Percentiles rank a stretch among this genome's conserved stretches.
Conservation (phyloP, 306 rosid species). For the Quercus wislizeni region DNA sequence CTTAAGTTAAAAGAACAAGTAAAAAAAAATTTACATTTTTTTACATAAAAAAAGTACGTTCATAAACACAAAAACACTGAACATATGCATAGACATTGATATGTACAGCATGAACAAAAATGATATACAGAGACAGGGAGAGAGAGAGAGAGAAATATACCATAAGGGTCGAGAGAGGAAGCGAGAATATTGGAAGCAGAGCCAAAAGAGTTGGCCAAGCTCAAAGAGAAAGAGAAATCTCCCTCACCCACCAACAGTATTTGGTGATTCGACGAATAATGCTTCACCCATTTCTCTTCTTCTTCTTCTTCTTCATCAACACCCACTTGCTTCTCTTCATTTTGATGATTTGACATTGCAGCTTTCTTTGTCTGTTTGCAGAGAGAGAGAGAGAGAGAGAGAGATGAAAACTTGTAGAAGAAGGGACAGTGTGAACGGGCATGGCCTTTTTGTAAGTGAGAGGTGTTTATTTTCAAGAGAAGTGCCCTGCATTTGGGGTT, state of each 20-base stretch:
- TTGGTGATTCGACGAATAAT: conserved; percentile 45
- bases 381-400: no score
- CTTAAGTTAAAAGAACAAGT: background rate
- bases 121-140: no score
- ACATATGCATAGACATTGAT: background rate
- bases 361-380: background rate
- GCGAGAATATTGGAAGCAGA: conserved; percentile 45
- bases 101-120: background rate
- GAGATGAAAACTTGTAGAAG: background rate
- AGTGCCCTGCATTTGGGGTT: no score
- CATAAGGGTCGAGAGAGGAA: conserved; percentile 40
- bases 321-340: background rate
- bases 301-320: background rate
- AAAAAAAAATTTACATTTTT: background rate
- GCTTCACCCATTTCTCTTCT: conserved; percentile 31
- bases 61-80: background rate
- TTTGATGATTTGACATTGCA: background rate
- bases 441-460: background rate
- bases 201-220: conserved; percentile 38
- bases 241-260: conserved; percentile 59
- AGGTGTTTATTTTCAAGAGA: no score
- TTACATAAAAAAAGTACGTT: background rate
- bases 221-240: conserved; percentile 57
- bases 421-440: no score
- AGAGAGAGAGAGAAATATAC: background rate